Conservation (phyloP, 1,284 basidiomycete genomes). For the Ustilago bromivora region DNA sequence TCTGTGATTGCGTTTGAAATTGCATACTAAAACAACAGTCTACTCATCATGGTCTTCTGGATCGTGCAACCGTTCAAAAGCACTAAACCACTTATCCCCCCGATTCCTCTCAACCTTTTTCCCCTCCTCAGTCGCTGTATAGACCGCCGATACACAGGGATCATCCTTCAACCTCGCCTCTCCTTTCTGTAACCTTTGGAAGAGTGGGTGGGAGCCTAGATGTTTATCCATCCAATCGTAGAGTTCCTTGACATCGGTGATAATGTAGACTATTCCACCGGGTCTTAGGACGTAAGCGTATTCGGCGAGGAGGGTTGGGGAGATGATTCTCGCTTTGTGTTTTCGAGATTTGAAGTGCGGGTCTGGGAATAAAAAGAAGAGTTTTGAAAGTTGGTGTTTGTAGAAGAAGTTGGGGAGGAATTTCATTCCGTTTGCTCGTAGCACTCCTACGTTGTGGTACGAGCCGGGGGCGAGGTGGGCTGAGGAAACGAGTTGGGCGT, state of each 20-base stretch:
- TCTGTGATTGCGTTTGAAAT: too few relatives aligned
- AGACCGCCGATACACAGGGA: conserved; percentile 67
- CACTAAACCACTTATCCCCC: conserved; percentile 89
- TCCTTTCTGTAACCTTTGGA: conserved; percentile 80
- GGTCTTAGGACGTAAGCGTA: conserved; percentile 93
- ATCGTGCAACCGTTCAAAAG: conserved; percentile 74
- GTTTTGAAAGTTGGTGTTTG: conserved; percentile 81
- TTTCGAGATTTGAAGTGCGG: conserved; percentile 98
- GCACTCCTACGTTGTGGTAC: conserved; percentile 92
- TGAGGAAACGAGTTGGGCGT: conserved; percentile 29
- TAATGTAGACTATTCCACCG: conserved; percentile 95
- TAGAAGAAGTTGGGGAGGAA: conserved; percentile 96
- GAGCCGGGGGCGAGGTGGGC: conserved; percentile 70
- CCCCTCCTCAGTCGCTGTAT: conserved; percentile 82
- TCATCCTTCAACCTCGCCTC: conserved; percentile 74
- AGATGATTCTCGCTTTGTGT: conserved; percentile 96
- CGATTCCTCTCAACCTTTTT: conserved; percentile 94
- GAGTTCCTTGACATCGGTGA: conserved; percentile 94
- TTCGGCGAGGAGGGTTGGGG: conserved; percentile 87
- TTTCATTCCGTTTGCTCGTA: conserved; percentile 98
- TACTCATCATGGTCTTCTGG: conserved; percentile 43
- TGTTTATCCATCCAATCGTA: conserved; percentile 96
- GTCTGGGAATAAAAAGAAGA: conserved; percentile 99
- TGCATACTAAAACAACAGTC: too few relatives aligned
- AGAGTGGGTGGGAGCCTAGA: conserved; percentile 85